phyloP scores from a whole-genome alignment of 106 monocot genomes.

The Acorus gramineus region DNA sequence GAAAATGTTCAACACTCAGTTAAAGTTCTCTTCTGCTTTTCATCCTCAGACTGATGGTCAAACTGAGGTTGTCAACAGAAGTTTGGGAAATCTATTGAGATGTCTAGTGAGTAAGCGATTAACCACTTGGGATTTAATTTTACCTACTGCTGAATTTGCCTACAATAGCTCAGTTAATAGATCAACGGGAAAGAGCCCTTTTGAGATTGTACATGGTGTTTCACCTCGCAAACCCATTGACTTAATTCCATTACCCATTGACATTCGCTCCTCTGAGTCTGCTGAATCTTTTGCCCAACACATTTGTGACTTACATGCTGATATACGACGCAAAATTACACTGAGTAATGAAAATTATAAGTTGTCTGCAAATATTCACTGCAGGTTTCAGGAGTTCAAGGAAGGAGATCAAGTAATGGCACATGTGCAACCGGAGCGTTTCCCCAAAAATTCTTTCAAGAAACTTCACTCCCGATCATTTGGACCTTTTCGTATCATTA shows the following conservation, averaged over 20 bases:
- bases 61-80: neutral
- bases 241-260: neutral
- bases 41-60: neutral
- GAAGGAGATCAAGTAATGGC: neutral
- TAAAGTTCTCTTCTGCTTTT: neutral
- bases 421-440: neutral
- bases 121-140: neutral
- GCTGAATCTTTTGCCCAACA: slow-evolving; percentile 4
- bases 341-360: slow-evolving; percentile 3
- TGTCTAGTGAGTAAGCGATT: neutral
- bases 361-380: neutral
- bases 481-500: neutral
- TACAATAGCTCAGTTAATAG: slow-evolving; percentile 3
- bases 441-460: slow-evolving; percentile 2
- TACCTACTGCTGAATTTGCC: neutral
- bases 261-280: neutral
- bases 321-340: slow-evolving; percentile 1
- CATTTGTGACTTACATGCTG: neutral
- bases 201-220: too few relatives aligned
- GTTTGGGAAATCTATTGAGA: neutral
- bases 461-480: neutral
- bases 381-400: neutral
- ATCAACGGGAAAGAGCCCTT: neutral
- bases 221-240: too few relatives aligned
- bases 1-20: neutral